Evolutionary conservation across 179 eudicot genomes (phyloP), one percentile per base, ranked within the genome.

Genomic region (Spinacia oleracea): DNA sequence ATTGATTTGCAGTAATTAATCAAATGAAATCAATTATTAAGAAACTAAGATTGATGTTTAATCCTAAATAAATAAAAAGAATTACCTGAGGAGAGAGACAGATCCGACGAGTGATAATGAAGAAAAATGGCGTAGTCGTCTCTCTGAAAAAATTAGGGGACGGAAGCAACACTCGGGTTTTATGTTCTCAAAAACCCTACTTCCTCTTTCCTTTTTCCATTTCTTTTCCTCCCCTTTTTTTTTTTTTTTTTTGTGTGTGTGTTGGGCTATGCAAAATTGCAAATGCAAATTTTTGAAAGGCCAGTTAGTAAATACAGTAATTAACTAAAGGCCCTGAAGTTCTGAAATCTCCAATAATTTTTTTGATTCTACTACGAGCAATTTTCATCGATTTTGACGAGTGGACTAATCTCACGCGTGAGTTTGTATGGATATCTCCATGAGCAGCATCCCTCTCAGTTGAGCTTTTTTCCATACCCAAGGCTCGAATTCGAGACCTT

Each of bases 171-270:
- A 9, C 32, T 59, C 6, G 6, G 64, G 64, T 59, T 59, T 59
- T 59, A 59, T 25, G 64, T 59, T 59, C 63, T 59, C 64, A 25
- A 2, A 59, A 59, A 59, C 64, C 64, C 64, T 59, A 59, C 29
- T 25, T 59, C 16, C 3, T 25, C 15, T 5, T 18, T 18, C 58
- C 58, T 53, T 20, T 53, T 53, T 53, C 21, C 58, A n/a, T 59
- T 25, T 25, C 25, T 59, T 59, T 25, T 10, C 31, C 64, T 3
- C 10, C 1, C 15, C 15, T 48, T 3, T 15, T 48, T 48, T 55
- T 16, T 55, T 21, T n/a, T 16, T 55, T 16, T 55, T 55, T 55
- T 21, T 2, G 8, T 2, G 63, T 2, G 0, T 23, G 1, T 9
- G 31, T n/a, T 58, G 63, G 29, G 29, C 14, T 9, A 45, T 45